Evolutionary conservation across 2,329 filamentous ascomycete species (phyloP), one percentile per base, ranked within the genome.

Genomic region (Akanthomyces uredinophilus): DNA sequence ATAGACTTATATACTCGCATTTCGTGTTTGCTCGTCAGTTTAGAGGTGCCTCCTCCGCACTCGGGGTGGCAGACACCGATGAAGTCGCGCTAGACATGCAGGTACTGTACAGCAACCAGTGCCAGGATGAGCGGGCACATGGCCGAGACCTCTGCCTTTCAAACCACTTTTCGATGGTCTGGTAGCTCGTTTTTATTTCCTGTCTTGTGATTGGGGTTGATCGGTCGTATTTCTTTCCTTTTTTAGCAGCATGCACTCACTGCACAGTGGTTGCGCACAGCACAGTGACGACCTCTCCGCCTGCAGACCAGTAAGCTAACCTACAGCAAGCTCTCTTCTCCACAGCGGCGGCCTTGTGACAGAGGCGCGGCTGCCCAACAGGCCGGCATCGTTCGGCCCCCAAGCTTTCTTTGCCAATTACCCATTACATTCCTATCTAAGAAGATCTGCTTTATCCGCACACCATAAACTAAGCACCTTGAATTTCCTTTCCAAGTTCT

Each of bases 301-400:
- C n/a, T n/a, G 13, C 46, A 24, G 27, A 16, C n/a, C 22, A 18
- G 46, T 5, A 37, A 54, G 46, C 46, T 29, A 35, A 29, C 22
- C 37, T 44, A 22, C 24, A 55, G 51, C 7, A 29, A 8, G n/a
- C 6, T 22, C n/a, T 20, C 18, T 24, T 56, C 54, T 13, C 55
- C 55, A 58, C 55, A 50, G 55, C 55, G 49, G 55, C 55, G 55
- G 44, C 55, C 55, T 58, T 58, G 55, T 58, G 55, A 58, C 55
- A 8, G 5, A 58, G 43, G 29, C 27, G 55, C 44, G 20, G 55
- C 55, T 58, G 55, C 44, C 55, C 55, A 58, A 58, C 44, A 58
- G 24, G 11, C 35, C 44, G 20, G 5, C 56, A 24, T 49, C 32
- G 18, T 29, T 29, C 18, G 43, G 41, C 54, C 54, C 54, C 54